These are phyloP conservation scores for Paracoccidioides brasiliensis DNA, from an alignment of 2,329 filamentous ascomycete species.

Conservation along the genomic window DNA sequence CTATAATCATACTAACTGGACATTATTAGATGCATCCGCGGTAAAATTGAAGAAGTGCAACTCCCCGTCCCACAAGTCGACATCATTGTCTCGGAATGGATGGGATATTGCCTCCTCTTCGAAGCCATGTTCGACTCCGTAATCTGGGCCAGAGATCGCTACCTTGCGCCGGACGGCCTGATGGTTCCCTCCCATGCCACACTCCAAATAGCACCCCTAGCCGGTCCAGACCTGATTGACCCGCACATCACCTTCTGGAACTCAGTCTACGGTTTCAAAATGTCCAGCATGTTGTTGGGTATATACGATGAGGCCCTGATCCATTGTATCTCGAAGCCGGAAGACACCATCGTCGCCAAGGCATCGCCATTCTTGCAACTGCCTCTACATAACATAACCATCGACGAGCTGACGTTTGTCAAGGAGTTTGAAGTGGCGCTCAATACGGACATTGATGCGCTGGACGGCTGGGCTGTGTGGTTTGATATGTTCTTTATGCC, in stretches of 20 bases:
- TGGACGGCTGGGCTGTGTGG: conserved; percentile 88
- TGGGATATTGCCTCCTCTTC: conserved; percentile 88
- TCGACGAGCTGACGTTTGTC: conserved; percentile 63
- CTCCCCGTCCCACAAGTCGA: conserved; percentile 72
- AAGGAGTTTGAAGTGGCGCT: conserved; percentile 53
- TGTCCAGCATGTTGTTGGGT: conserved; percentile 75
- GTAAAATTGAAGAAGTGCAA: conserved; percentile 75
- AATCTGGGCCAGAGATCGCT: conserved; percentile 73
- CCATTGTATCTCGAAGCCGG: conserved; percentile 45
- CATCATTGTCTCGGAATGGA: conserved; percentile 95
- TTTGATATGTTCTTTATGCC: conserved; percentile 87
- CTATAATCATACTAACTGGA: conserved; percentile 3
- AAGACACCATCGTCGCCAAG: conserved; percentile 40
- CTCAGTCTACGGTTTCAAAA: conserved; percentile 88
- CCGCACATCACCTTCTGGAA: conserved; percentile 79
- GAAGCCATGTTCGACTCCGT: conserved; percentile 95
- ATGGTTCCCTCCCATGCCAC: conserved; percentile 79
- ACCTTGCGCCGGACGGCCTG: conserved; percentile 65
- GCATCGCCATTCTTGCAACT: conserved; percentile 59
- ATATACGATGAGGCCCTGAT: conserved; percentile 75
- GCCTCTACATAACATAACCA: conserved; percentile 59
- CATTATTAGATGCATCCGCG: conserved; percentile 49
- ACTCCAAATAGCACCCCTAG: conserved; percentile 67
- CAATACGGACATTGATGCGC: conserved; percentile 46
- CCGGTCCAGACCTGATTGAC: conserved; percentile 62